These are phyloP conservation scores for Penicillium turbatum DNA, from an alignment of 495 filamentous ascomycete species.

Conservation along the genomic window DNA sequence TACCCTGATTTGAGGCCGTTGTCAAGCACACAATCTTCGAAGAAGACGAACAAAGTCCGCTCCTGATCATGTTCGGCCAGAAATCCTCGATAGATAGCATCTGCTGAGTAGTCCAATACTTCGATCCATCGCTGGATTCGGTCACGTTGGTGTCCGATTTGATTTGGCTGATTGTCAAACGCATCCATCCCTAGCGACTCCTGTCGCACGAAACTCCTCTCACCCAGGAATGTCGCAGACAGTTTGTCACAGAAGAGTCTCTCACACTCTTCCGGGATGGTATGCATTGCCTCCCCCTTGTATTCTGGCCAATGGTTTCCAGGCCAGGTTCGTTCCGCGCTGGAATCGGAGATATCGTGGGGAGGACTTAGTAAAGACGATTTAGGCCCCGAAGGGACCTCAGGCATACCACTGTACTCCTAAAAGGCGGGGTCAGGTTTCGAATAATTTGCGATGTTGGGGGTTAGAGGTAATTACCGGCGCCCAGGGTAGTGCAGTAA, in stretches of 20 bases:
- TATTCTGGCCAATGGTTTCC: slow-evolving; percentile 41
- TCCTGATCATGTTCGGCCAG: slow-evolving; percentile 58
- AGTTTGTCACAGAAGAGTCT: slow-evolving; percentile 97
- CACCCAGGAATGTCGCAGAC: slow-evolving; percentile 90
- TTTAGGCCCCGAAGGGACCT: slow-evolving; percentile 81
- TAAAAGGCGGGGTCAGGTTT: slow-evolving; percentile 25
- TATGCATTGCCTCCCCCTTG: slow-evolving; percentile 85
- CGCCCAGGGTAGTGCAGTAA: slow-evolving; percentile 86
- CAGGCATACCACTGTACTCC: slow-evolving; percentile 96
- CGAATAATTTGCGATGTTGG: not conserved
- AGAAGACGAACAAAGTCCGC: slow-evolving; percentile 82
- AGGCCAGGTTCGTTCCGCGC: slow-evolving; percentile 52
- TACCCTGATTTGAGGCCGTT: slow-evolving; percentile 86
- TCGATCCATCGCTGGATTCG: slow-evolving; percentile 61
- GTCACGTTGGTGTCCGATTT: slow-evolving; percentile 23
- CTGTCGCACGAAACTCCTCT: slow-evolving; percentile 63
- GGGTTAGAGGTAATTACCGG: slow-evolving; percentile 49
- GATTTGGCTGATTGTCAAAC: slow-evolving; percentile 35
- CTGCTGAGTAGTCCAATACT: slow-evolving; percentile 84
- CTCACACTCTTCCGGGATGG: slow-evolving; percentile 99
- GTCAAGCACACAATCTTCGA: slow-evolving; percentile 62
- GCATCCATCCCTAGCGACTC: slow-evolving; percentile 77
- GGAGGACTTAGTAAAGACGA: slow-evolving; percentile 77
- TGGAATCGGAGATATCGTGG: slow-evolving; percentile 63
- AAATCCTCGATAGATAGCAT: slow-evolving; percentile 79